Percentiles rank a stretch among this genome's conserved stretches.
Evolutionary conservation across 495 filamentous ascomycete genomes (phyloP).

Genomic region (Evernia prunastri): DNA sequence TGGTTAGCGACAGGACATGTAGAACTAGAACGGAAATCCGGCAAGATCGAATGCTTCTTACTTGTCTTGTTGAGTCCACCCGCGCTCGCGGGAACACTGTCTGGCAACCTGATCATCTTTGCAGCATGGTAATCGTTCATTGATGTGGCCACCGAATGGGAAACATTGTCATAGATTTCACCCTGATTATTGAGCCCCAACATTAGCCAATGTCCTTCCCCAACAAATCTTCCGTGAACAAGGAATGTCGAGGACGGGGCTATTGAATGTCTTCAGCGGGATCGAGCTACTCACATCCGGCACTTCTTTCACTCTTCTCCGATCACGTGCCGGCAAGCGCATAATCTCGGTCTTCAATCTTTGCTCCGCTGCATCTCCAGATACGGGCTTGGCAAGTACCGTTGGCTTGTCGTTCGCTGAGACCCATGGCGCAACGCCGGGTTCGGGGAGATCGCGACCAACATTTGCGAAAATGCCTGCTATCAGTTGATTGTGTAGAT

Average conservation of each 20-base stretch:
- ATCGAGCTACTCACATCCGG: conserved; percentile 42
- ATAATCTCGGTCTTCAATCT: conserved; percentile 89
- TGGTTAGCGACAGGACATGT: conserved; percentile 5
- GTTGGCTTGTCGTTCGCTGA: conserved; percentile 87
- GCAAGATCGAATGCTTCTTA: conserved; percentile 38
- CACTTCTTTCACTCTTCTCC: conserved; percentile 79
- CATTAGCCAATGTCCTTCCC: conserved; percentile 7
- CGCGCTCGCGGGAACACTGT: conserved; percentile 73
- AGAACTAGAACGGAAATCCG: not conserved
- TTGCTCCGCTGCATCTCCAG: conserved; percentile 85
- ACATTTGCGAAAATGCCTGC: conserved; percentile 81
- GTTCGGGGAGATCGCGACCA: conserved; percentile 80
- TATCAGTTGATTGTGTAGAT: conserved; percentile 87
- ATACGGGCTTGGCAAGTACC: conserved; percentile 66
- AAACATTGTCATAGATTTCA: conserved; percentile 51
- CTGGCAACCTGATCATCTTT: conserved; percentile 60
- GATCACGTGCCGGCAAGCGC: conserved; percentile 78
- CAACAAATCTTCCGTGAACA: not conserved
- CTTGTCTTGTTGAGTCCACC: conserved; percentile 83
- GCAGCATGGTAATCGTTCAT: conserved; percentile 62
- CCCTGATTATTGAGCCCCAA: conserved; percentile 38
- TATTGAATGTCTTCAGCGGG: not conserved
- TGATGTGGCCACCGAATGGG: conserved; percentile 44
- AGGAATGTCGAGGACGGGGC: not conserved
- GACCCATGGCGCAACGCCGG: conserved; percentile 91